Base-by-base conservation (phyloP, 345 rosid species). In the Cardamine resedifolia region DNA sequence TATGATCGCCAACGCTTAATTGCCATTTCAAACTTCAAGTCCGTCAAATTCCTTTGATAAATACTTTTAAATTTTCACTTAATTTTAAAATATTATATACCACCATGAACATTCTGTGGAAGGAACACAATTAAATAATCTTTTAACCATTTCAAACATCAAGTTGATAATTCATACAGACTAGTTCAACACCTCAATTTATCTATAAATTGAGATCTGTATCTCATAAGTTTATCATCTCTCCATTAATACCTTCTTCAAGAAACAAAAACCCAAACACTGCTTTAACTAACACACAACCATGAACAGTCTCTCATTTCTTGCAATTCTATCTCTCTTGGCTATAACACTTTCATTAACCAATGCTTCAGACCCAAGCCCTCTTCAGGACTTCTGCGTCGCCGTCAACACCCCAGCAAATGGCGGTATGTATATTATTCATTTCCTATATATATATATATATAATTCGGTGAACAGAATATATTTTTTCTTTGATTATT, bases 311-410 rank as follows among this genome's bases (percentile, higher is more conserved):
- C 20, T 70, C 39, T 24, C 38, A 23, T 6, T 58, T 58, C 58
- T 58, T 33, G 18, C 15, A 34, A 0, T 7, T 47, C 6, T 69
- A 2, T 58, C 66, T 47, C 4, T 58, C 19, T 58, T 70, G 38
- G 66, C 58, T 16, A 16, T 70, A 27, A 70, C 48, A 20, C 7
- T 70, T 33, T 5, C 58, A 24, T 47, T 70, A 58, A 12, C 58
- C 58, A 58, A 3, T 33, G 58, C 74, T 58, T 58, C 66, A 2
- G 66, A 70, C 10, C 74, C 66, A 58, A 58, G 38, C 66, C 66
- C 47, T 15, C 38, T 70, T 58, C 74, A 58, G 6, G 74, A 70
- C 74, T 70, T 70, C 4, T 70, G 74, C 4, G 66, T 70, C 1
- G 48, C 15, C 2, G 34, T 36, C 12, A 16, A 58, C 38, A 47